These are phyloP conservation scores for Sphaerobolus stellatus DNA, from an alignment of 1,284 basidiomycete genomes.

Conservation along the genomic window DNA sequence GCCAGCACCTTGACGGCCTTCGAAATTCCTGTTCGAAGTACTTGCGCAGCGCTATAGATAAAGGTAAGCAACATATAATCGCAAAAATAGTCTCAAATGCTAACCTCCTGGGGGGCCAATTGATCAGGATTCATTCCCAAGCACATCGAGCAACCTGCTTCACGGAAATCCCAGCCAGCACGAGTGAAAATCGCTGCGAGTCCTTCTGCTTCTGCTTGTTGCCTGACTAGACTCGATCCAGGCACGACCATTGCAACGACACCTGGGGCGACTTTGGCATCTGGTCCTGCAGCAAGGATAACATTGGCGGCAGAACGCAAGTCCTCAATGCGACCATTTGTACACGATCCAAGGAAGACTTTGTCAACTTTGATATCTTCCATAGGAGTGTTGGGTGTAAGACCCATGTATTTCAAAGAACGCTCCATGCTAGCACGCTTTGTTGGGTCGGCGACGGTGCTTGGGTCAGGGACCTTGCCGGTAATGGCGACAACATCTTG, in stretches of 20 bases:
- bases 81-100: not conserved
- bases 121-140: slow-evolving; percentile 98
- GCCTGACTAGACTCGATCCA: slow-evolving; percentile 91
- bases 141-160: slow-evolving; percentile 98
- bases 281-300: slow-evolving; percentile 71
- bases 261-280: slow-evolving; percentile 75
- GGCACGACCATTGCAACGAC: slow-evolving; percentile 95
- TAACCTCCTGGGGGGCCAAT: slow-evolving; percentile 72
- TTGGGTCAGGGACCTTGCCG: slow-evolving; percentile 81
- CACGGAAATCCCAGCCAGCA: slow-evolving; percentile 96
- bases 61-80: not conserved
- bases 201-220: slow-evolving; percentile 93
- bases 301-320: slow-evolving; percentile 87
- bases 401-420: slow-evolving; percentile 90
- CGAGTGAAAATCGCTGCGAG: slow-evolving; percentile 89
- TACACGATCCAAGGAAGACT: slow-evolving; percentile 96
- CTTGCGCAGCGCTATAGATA: slow-evolving; percentile 74
- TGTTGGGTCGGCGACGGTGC: slow-evolving; percentile 57
- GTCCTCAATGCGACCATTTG: slow-evolving; percentile 96
- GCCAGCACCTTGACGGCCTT: slow-evolving; percentile 89
- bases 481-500: slow-evolving; percentile 91
- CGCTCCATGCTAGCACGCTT: slow-evolving; percentile 78
- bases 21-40: slow-evolving; percentile 97
- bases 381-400: slow-evolving; percentile 80
- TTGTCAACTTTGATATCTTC: slow-evolving; percentile 88